Base-by-base conservation (phyloP, 148 eudicot species). In the Vaccinium corymbosum region DNA sequence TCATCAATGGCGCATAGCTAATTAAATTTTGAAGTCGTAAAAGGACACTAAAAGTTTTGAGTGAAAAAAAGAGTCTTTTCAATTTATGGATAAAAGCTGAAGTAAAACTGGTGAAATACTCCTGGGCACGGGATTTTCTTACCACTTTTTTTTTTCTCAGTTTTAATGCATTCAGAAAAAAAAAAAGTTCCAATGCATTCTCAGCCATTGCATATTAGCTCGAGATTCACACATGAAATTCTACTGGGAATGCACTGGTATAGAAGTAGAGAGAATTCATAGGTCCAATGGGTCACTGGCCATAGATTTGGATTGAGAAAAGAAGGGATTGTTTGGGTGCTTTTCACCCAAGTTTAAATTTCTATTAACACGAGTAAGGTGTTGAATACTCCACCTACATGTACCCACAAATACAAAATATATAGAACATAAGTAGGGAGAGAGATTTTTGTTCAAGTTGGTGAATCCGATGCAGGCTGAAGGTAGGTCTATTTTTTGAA, bases 391-490 rank as follows among this genome's bases (percentile, higher is more conserved):
- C 53, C 1, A 5, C 4, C 29, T 78, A 13, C 2, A 78, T 12
- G 15, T 52, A 25, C 35, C 6, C 59, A 51, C 4, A 25, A 6
- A 16, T 53, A 52, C 71, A 64, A 25, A 76, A 64, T 64, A 50
- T 14, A 1, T 14, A 35, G 52, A 78, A 68, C 22, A 66, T 11
- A 66, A 8, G 51, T 22, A 68, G 6, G 22, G 76, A 83, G 59
- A 57, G 64, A 71, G 27, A 59, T 46, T 25, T 25, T 57, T 29
- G 73, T 91, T 95, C 99, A 73, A 93, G 94, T 80, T 78, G 50
- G 81, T 89, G 92, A 83, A 92, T 92, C 61, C 76, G 80, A 22
- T 80, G 85, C 86, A 93, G 78, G 84, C 66, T 22, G 86, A 90
- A 84, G 0, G 48, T 49, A 13, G 88, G 88, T 42, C 90, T 80